phyloP scores from a whole-genome alignment of 1,284 basidiomycete genomes.

The Cutaneotrichosporon dermatis region DNA sequence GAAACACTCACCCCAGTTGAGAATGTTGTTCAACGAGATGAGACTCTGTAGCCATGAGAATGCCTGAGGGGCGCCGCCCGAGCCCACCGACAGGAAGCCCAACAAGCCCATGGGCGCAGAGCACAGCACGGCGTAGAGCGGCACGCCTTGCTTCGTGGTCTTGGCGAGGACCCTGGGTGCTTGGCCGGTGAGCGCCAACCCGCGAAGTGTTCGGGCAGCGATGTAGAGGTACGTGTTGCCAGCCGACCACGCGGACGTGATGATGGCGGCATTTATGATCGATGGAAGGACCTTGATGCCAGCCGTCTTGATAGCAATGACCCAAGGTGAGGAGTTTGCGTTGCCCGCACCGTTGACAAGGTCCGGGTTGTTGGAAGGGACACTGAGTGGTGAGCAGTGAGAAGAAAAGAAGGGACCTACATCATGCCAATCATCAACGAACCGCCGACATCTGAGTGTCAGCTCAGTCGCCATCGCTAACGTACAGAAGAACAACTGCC shows the following conservation, averaged over 20 bases:
- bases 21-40: conserved; percentile 28
- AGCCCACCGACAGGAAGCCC: conserved; percentile 57
- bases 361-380: conserved; percentile 6
- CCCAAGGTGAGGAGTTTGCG: conserved; percentile 37
- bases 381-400: conserved; percentile 54
- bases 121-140: conserved; percentile 63
- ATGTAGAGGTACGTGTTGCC: conserved; percentile 51
- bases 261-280: conserved; percentile 62
- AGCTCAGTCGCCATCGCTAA: neutral
- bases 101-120: conserved; percentile 58
- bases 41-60: conserved; percentile 55
- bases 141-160: conserved; percentile 66
- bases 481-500: conserved; percentile 58
- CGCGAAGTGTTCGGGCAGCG: conserved; percentile 40
- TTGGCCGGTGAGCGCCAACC: conserved; percentile 60
- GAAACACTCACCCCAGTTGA: conserved; percentile 3
- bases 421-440: conserved; percentile 8
- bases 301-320: conserved; percentile 54
- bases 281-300: conserved; percentile 65
- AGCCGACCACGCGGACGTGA: conserved; percentile 54
- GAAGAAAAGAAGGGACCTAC: conserved; percentile 54
- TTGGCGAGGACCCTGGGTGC: conserved; percentile 69
- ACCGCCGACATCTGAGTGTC: conserved; percentile 3
- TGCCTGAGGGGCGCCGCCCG: conserved; percentile 56
- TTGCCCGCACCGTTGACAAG: conserved; percentile 1